Conservation (phyloP, 2,329 filamentous ascomycete genomes). For the Emmonsiellopsis sp. region DNA sequence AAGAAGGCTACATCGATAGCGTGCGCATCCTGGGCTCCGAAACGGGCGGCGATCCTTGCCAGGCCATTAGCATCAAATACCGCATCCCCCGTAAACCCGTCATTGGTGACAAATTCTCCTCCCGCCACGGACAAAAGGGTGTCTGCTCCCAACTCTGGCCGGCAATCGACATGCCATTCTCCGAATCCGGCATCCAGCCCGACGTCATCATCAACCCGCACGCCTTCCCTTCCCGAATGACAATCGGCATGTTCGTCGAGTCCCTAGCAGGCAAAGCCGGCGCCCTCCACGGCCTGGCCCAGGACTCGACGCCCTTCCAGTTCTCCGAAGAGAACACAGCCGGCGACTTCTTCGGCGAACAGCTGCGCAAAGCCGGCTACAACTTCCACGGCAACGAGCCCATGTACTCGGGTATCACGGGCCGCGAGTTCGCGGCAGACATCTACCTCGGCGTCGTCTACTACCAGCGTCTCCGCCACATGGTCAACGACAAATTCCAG, state of each 20-base stretch:
- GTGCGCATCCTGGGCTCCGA: conserved; percentile 85
- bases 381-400: conserved; percentile 98
- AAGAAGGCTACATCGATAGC: conserved; percentile 83
- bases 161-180: conserved; percentile 87
- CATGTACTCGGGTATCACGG: conserved; percentile 96
- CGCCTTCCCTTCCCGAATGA: conserved; percentile 98
- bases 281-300: conserved; percentile 86
- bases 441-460: conserved; percentile 97
- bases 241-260: conserved; percentile 98
- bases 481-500: conserved; percentile 99
- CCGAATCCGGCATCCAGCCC: conserved; percentile 90
- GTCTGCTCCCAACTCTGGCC: conserved; percentile 96
- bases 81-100: conserved; percentile 81
- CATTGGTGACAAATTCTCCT: conserved; percentile 99
- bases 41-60: conserved; percentile 69
- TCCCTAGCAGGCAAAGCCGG: conserved; percentile 92
- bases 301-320: conserved; percentile 90
- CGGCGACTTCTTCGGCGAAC: conserved; percentile 89
- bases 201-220: conserved; percentile 99
- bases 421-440: conserved; percentile 84
- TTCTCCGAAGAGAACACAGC: conserved; percentile 91
- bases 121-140: conserved; percentile 96
- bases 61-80: conserved; percentile 86
- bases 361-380: conserved; percentile 89
- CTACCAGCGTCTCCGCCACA: conserved; percentile 95